Percentiles rank a stretch among this genome's conserved stretches.
These are phyloP conservation scores for Stephanodiscus triporus DNA, from an alignment of 108 stramenopile species.

Conservation along the genomic window DNA sequence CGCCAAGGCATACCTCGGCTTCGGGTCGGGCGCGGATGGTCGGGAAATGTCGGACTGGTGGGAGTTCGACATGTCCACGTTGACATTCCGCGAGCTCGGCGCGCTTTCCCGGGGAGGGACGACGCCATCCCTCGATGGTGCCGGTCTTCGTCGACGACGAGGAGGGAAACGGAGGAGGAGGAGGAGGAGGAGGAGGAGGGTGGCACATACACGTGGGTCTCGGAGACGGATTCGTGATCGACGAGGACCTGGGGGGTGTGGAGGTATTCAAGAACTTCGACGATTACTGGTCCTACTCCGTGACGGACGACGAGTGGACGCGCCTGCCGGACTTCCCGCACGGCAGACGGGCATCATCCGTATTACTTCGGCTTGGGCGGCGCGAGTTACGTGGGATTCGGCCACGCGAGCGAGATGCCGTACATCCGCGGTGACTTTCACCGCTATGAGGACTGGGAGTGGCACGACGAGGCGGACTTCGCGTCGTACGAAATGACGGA, in stretches of 20 bases:
- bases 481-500: not conserved
- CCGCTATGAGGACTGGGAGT: not conserved
- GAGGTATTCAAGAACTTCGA: conserved; percentile 30
- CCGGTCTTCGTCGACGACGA: conserved; percentile 9
- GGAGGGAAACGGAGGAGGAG: not conserved
- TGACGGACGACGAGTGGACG: conserved; percentile 25
- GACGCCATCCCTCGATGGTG: conserved; percentile 40
- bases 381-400: conserved; percentile 37
- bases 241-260: too few species aligned
- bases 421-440: conserved; percentile 37
- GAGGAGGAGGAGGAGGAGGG: not conserved
- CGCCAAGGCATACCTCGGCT: conserved; percentile 39
- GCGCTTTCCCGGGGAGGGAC: conserved; percentile 26
- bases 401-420: conserved; percentile 14
- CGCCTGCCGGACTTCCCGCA: conserved; percentile 29
- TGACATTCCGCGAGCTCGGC: conserved; percentile 21
- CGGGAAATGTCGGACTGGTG: conserved; percentile 18
- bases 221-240: conserved; percentile 28
- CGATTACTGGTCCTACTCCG: conserved; percentile 39
- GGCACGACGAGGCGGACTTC: not conserved
- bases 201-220: conserved; percentile 48
- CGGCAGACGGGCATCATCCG: conserved; percentile 36
- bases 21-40: conserved; percentile 19
- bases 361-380: conserved; percentile 30
- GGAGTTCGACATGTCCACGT: conserved; percentile 47